These are phyloP conservation scores for Spathaspora passalidarum DNA, from an alignment of 805 yeast species.

Conservation along the genomic window DNA sequence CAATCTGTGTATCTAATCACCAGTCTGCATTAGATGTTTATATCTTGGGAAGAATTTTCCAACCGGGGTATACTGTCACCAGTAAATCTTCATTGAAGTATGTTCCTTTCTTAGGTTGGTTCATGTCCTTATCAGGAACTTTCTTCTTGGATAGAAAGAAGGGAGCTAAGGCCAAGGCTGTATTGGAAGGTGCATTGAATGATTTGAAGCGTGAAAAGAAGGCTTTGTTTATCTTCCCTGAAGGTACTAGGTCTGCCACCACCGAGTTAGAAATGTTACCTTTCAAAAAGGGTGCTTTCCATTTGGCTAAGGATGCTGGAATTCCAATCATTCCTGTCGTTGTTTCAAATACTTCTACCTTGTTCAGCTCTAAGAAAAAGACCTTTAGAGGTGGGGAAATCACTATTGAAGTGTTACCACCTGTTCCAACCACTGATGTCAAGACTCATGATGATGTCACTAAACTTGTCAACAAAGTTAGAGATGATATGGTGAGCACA, in stretches of 20 bases:
- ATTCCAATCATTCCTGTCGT: slow-evolving; percentile 89
- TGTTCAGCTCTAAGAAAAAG: slow-evolving; percentile 58
- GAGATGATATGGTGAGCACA: slow-evolving; percentile 52
- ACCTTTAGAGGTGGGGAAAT: slow-evolving; percentile 79
- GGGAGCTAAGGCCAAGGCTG: slow-evolving; percentile 69
- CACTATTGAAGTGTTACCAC: slow-evolving; percentile 74
- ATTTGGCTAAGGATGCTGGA: slow-evolving; percentile 88
- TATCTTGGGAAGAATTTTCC: slow-evolving; percentile 79
- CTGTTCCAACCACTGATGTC: slow-evolving; percentile 68
- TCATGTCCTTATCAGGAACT: slow-evolving; percentile 87
- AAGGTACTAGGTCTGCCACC: slow-evolving; percentile 90
- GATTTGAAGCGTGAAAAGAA: slow-evolving; percentile 61
- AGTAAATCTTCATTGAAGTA: slow-evolving; percentile 83
- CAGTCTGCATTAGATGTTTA: slow-evolving; percentile 86
- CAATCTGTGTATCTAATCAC: slow-evolving; percentile 81
- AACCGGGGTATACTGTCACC: slow-evolving; percentile 85
- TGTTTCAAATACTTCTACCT: slow-evolving; percentile 77
- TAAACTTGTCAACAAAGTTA: slow-evolving; percentile 52
- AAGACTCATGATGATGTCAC: slow-evolving; percentile 66
- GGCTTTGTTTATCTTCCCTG: slow-evolving; percentile 89
- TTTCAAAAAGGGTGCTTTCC: slow-evolving; percentile 97
- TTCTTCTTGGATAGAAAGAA: slow-evolving; percentile 84
- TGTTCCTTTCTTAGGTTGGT: slow-evolving; percentile 95
- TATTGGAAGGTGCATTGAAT: slow-evolving; percentile 67
- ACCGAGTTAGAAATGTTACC: slow-evolving; percentile 69